Evolutionary conservation across 2,329 filamentous ascomycete species (phyloP).

Genomic region (Fusarium beomiforme): DNA sequence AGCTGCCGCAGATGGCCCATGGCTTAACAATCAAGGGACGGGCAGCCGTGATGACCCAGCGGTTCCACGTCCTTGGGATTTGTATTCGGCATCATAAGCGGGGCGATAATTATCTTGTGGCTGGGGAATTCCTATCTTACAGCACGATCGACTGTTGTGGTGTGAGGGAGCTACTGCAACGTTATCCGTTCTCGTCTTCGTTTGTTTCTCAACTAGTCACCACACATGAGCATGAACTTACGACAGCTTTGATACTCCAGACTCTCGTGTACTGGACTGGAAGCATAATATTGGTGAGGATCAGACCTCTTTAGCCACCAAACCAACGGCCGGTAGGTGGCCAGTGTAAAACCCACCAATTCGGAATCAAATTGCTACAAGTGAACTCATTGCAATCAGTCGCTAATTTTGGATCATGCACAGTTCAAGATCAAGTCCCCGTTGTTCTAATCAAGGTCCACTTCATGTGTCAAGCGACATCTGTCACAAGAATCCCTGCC

Average conservation of each 20-base stretch:
- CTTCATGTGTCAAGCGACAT: conserved; percentile 17
- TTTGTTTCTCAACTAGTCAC: neutral
- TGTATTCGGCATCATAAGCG: conserved; percentile 17
- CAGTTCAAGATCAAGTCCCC: neutral
- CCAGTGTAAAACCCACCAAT: conserved; percentile 12
- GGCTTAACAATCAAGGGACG: conserved; percentile 3
- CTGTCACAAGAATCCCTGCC: neutral
- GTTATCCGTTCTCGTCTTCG: conserved; percentile 2
- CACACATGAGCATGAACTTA: neutral
- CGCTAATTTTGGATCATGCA: conserved; percentile 13
- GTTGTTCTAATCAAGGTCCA: neutral
- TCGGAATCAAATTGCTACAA: conserved; percentile 5
- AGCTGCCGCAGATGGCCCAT: conserved; percentile 1
- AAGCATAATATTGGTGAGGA: neutral
- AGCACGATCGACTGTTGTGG: neutral
- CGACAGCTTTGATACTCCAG: neutral
- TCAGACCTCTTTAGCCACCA: neutral
- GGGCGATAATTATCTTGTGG: conserved; percentile 20
- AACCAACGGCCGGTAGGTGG: conserved; percentile 3
- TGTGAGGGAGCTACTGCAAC: neutral
- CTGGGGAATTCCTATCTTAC: conserved; percentile 20
- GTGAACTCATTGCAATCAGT: conserved; percentile 1
- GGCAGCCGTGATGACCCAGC: conserved; percentile 21
- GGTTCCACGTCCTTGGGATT: conserved; percentile 35
- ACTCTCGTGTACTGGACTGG: neutral